Base-by-base conservation (phyloP, 441 rosid species). In the Aquilaria agallochum region DNA sequence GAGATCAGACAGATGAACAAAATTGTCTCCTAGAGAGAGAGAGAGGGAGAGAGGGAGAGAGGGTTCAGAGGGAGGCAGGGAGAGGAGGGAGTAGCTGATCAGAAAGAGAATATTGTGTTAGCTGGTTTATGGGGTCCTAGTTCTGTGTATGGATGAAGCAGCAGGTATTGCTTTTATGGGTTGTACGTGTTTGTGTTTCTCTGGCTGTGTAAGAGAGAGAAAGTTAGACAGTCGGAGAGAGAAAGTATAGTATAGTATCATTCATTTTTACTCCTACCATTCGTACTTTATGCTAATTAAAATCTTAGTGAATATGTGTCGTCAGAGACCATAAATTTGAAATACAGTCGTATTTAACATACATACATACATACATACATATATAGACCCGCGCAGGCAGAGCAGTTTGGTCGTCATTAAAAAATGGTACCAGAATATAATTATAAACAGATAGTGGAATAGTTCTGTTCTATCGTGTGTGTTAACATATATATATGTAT, bases 121-220 rank as follows among this genome's bases (percentile, higher is more conserved):
- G 60, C 45, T 60, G 74, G 74, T 32, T 55, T 63, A 62, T 68
- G 69, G 62, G 82, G 79, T 65, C 60, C 27, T 40, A 10, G 74
- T 64, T 62, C 63, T 72, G 6, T 67, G 74, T 60, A 44, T 36
- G 59, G 10, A 40, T 66, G 63, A 64, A 71, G 58, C 76, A 62
- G 72, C 57, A 40, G 45, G 9, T 40, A 6, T 72, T 68, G 78
- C 79, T 79, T 20, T 78, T 78, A 73, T 78, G 72, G 71, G 58
- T 64, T 65, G 53, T 50, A 59, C 11, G 65, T 59, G 55, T 65
- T 27, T 13, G 56, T 57, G 30, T 20, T 15, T 40, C 42, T 3
- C 7, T 40, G 9, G 7, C 45, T 40, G 54, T 2, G 14, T 8
- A 47, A 12, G 52, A 15, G 56, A 58, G 69, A 65, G 69, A 51